Base-by-base conservation (phyloP, 2,329 filamentous ascomycete species). In the Sordariomycetes sp. region DNA sequence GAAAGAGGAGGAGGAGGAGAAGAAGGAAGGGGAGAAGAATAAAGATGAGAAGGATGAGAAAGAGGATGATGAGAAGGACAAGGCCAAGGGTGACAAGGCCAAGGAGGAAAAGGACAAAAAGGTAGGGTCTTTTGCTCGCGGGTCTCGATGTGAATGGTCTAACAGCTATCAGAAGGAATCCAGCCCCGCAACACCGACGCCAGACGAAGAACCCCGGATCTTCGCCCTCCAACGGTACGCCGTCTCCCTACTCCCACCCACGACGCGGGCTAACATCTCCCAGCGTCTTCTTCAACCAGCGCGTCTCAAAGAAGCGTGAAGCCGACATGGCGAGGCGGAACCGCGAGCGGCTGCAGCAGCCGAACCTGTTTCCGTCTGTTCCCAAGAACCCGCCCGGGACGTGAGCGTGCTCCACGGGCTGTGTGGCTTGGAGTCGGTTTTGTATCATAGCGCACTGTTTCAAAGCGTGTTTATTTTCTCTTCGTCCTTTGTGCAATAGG, bases 251-350 rank as follows among this genome's bases (percentile, higher is more conserved):
- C 36, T 53, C 36, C 6, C 5, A 4, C 36, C 35, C 17, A 25
- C 17, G 22, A 20, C 15, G 42, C 39, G n/a, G 28, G 52, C 59
- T 1, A 28, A 24, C 17, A 3, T 28, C 7, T 22, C 52, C 55
- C 65, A 94, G 89, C 64, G 80, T 83, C 28, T 96, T 99, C 70
- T 95, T 90, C 67, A 86, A 92, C 63, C 89, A 90, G 73, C 84
- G 94, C 17, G 68, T 96, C 55, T 84, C 90, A 67, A 87, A 86
- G 66, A 85, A 90, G 66, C 65, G 71, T 13, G 70, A 73, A 45
- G 64, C 63, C 1, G 72, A 72, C 51, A 65, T 67, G 3, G 87
- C 90, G 12, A 95, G 85, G 70, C 78, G 87, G 56, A 94, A 92
- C 65, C 82, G 85, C 51, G 89, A 96, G 68, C 82, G 90, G 52